Conservation (phyloP, 2,329 filamentous ascomycete species). For the Pseudocercospora pini-densiflorae region DNA sequence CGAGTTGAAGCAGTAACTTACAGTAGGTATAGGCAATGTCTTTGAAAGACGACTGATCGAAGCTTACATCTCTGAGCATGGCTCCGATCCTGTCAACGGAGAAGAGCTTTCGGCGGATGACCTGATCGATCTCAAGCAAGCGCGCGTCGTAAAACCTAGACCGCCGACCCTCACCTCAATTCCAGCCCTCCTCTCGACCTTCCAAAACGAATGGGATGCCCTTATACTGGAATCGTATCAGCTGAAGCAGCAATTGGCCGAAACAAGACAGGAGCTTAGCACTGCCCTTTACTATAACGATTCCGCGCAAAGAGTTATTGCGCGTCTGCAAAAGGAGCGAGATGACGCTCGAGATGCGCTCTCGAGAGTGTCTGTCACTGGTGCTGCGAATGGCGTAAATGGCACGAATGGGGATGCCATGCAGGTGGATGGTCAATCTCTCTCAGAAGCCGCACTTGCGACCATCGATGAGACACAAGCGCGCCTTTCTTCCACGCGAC, state of each 20-base stretch:
- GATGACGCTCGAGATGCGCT: conserved; percentile 91
- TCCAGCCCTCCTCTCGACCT: conserved; percentile 87
- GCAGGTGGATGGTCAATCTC: conserved; percentile 82
- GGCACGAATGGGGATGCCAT: conserved; percentile 76
- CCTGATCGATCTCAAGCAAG: conserved; percentile 82
- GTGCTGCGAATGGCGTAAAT: conserved; percentile 41
- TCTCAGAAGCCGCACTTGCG: conserved; percentile 72
- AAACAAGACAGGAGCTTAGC: conserved; percentile 90
- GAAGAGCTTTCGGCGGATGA: conserved; percentile 84
- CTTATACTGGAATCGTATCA: conserved; percentile 90
- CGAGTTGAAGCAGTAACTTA: conserved; percentile 40
- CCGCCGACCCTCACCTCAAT: conserved; percentile 96
- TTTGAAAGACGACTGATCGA: conserved; percentile 97
- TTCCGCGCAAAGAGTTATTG: conserved; percentile 94
- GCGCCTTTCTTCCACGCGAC: conserved; percentile 82
- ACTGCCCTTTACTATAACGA: conserved; percentile 96
- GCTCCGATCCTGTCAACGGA: conserved; percentile 87
- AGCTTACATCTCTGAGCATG: conserved; percentile 90
- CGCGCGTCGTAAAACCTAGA: conserved; percentile 82
- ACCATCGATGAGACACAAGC: conserved; percentile 81
- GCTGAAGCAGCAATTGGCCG: conserved; percentile 83
- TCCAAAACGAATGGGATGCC: conserved; percentile 99
- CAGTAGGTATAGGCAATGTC: conserved; percentile 68
- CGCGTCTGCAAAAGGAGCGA: conserved; percentile 83
- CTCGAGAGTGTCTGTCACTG: conserved; percentile 78